These are phyloP conservation scores for Candida tropicalis DNA, from an alignment of 1,139 yeast species.

Conservation along the genomic window DNA sequence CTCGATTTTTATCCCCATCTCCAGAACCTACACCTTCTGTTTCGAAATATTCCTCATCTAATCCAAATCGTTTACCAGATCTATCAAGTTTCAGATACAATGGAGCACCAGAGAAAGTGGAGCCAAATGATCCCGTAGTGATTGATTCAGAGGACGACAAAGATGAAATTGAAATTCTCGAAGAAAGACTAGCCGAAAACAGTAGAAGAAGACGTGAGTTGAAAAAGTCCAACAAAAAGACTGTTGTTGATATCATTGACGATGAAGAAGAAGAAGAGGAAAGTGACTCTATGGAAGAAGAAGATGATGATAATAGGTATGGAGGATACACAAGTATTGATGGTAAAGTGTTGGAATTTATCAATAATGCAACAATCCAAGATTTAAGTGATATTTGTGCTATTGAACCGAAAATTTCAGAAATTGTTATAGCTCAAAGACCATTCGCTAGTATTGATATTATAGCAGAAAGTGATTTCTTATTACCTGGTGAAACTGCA, in stretches of 20 bases:
- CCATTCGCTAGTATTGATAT: slow-evolving; percentile 66
- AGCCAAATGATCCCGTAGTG: slow-evolving; percentile 2
- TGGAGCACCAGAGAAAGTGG: slow-evolving; percentile 13
- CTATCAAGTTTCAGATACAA: slow-evolving; percentile 18
- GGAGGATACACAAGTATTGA: slow-evolving; percentile 57
- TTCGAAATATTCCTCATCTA: too few relatives aligned
- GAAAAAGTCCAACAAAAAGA: background rate
- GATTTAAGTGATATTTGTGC: slow-evolving; percentile 83
- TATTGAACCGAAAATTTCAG: slow-evolving; percentile 69
- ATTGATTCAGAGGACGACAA: slow-evolving; percentile 21
- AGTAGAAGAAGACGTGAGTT: slow-evolving; percentile 4
- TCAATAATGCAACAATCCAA: slow-evolving; percentile 73
- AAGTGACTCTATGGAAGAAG: slow-evolving; percentile 44
- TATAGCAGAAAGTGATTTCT: slow-evolving; percentile 58
- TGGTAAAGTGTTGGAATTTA: slow-evolving; percentile 68
- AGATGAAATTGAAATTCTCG: slow-evolving; percentile 44
- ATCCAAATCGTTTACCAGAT: slow-evolving; percentile 17
- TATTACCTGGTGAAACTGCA: slow-evolving; percentile 23
- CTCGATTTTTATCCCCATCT: slow-evolving; percentile 31
- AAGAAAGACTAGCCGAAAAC: slow-evolving; percentile 41
- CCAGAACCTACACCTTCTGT: slow-evolving; percentile 14
- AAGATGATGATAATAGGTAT: slow-evolving; percentile 37
- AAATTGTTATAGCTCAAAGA: slow-evolving; percentile 58
- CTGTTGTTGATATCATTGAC: slow-evolving; percentile 25
- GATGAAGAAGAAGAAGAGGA: slow-evolving; percentile 44